phyloP scores from a whole-genome alignment of 257 asterid species.

The Solanum habrochaites region DNA sequence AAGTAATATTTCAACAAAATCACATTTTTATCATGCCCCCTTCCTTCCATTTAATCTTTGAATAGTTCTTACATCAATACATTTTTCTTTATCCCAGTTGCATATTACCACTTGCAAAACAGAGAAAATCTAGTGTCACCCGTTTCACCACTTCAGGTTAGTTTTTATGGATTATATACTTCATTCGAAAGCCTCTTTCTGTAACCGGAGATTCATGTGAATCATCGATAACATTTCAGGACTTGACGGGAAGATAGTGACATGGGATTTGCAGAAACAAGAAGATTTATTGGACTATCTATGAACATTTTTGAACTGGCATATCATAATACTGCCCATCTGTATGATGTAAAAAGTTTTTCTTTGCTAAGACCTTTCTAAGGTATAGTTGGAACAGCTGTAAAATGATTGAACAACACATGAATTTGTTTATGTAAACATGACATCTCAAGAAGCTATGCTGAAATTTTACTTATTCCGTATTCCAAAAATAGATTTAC shows the following conservation, averaged over 20 bases:
- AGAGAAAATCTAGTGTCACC: slow-evolving; percentile 30
- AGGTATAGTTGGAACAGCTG: neutral
- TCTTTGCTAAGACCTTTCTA: neutral
- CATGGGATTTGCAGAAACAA: slow-evolving; percentile 68
- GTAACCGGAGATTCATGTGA: neutral
- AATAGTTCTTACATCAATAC: neutral
- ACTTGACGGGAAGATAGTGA: slow-evolving; percentile 70
- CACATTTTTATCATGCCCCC: neutral
- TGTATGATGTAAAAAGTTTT: neutral
- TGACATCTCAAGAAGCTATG: neutral
- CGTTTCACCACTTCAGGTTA: slow-evolving; percentile 90
- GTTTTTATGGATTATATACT: neutral
- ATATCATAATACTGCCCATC: neutral
- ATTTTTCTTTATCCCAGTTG: slow-evolving; percentile 26
- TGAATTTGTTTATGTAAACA: neutral
- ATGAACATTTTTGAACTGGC: neutral
- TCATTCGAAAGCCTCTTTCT: neutral
- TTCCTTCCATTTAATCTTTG: neutral
- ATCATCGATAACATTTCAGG: slow-evolving; percentile 28
- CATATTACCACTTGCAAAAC: slow-evolving; percentile 51
- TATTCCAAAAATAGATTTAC: too few species aligned
- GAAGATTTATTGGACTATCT: slow-evolving; percentile 53
- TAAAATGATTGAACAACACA: neutral
- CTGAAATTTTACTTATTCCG: too few species aligned
- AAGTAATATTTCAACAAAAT: slow-evolving; percentile 32